These are phyloP conservation scores for Sparassis latifolia DNA, from an alignment of 1,284 basidiomycete species.

Conservation along the genomic window DNA sequence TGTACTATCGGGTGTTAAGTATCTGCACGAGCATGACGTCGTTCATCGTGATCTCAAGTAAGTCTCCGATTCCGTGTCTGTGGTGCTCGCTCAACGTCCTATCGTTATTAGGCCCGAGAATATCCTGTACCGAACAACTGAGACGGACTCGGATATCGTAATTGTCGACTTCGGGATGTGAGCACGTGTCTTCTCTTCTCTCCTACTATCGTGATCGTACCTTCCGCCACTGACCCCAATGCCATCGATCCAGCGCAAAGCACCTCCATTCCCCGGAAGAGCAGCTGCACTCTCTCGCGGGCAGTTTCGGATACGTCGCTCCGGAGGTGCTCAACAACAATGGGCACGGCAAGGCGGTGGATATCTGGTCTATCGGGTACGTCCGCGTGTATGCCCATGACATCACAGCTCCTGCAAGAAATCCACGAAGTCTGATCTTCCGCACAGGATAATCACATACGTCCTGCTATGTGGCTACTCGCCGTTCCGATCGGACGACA, in stretches of 20 bases:
- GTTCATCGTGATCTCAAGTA: slow-evolving; percentile 91
- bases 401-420: too few relatives aligned
- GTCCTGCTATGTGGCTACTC: slow-evolving; percentile 89
- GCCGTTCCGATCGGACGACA: slow-evolving; percentile 86
- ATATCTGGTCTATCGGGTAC: slow-evolving; percentile 90
- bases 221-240: background rate
- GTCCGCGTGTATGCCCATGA: slow-evolving; percentile 17
- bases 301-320: slow-evolving; percentile 91
- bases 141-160: slow-evolving; percentile 72
- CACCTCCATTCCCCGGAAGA: slow-evolving; percentile 77
- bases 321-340: slow-evolving; percentile 83
- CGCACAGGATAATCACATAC: slow-evolving; percentile 82
- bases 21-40: slow-evolving; percentile 82
- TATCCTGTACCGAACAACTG: slow-evolving; percentile 81
- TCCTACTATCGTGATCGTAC: background rate
- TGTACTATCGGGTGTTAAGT: slow-evolving; percentile 73
- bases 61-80: slow-evolving; percentile 14
- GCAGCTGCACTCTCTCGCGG: slow-evolving; percentile 77
- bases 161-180: slow-evolving; percentile 97
- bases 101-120: slow-evolving; percentile 72
- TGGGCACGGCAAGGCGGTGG: slow-evolving; percentile 89
- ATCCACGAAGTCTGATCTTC: background rate
- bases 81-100: background rate
- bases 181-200: slow-evolving; percentile 19
- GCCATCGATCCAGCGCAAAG: slow-evolving; percentile 55